Conservation (phyloP, 495 filamentous ascomycete species). For the Achaetomiella virescens region DNA sequence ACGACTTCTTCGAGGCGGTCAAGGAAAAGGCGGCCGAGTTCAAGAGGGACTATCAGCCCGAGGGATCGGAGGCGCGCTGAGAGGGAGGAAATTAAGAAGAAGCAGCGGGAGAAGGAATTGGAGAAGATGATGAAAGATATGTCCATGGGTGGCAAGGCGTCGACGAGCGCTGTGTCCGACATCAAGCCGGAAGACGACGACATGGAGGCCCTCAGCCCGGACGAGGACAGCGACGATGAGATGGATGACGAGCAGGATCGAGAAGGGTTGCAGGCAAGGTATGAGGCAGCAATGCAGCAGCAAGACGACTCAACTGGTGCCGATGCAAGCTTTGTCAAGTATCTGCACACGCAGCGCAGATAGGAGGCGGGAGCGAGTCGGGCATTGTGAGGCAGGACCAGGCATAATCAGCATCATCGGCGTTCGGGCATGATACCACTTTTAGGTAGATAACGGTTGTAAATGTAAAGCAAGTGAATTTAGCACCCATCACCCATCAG, state of each 20-base stretch:
- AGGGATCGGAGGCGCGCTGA: conserved; percentile 70
- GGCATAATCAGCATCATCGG: conserved; percentile 17
- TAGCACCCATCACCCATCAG: not conserved
- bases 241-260: conserved; percentile 46
- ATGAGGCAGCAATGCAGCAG: conserved; percentile 51
- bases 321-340: conserved; percentile 56
- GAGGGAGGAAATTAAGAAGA: conserved; percentile 64
- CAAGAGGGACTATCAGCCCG: conserved; percentile 82
- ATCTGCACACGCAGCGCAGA: conserved; percentile 39
- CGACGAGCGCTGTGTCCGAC: conserved; percentile 28
- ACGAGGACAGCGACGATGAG: conserved; percentile 43
- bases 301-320: conserved; percentile 41
- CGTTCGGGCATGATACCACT: conserved; percentile 39
- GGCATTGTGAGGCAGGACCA: not conserved
- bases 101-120: conserved; percentile 69
- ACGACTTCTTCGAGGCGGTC: conserved; percentile 88
- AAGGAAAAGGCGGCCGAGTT: conserved; percentile 84
- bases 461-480: not conserved
- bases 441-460: conserved; percentile 12
- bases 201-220: conserved; percentile 38
- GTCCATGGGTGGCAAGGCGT: conserved; percentile 50
- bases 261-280: conserved; percentile 57
- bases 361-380: not conserved
- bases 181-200: conserved; percentile 56
- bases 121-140: conserved; percentile 93